phyloP scores from a whole-genome alignment of 1,284 basidiomycete genomes.

The Stygiomarasmius scandens region DNA sequence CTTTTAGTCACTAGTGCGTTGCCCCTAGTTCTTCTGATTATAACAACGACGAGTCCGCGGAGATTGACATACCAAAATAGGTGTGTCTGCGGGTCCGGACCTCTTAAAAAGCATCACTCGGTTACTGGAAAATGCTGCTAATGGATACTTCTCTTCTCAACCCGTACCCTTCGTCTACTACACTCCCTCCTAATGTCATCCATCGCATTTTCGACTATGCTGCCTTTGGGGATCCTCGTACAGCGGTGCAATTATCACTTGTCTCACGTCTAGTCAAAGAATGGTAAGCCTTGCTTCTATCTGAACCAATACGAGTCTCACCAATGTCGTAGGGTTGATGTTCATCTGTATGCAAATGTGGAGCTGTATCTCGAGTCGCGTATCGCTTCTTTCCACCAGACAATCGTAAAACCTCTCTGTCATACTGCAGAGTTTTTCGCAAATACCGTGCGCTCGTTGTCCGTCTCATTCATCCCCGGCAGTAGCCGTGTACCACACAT shows the following conservation, averaged over 20 bases:
- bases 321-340: slow-evolving; percentile 1
- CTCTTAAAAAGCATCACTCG: too few relatives aligned
- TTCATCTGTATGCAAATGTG: not conserved
- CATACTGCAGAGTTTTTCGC: not conserved
- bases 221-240: not conserved
- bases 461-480: not conserved
- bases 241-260: not conserved
- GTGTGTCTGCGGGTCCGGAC: too few relatives aligned
- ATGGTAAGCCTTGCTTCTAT: not conserved
- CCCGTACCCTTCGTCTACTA: not conserved
- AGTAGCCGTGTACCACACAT: not conserved
- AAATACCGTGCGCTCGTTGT: not conserved
- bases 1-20: too few relatives aligned
- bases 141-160: too few relatives aligned
- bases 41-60: too few relatives aligned
- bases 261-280: slow-evolving; percentile 3
- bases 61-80: too few relatives aligned
- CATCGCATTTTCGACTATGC: slow-evolving; percentile 2
- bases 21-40: too few relatives aligned
- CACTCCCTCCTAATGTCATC: slow-evolving; percentile 4
- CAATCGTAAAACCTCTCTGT: not conserved
- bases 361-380: not conserved
- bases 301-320: not conserved
- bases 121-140: too few relatives aligned
- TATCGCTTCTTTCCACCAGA: not conserved